Base-by-base conservation (phyloP, 202 grass and related monocot genomes). In the Carex sylvatica region DNA sequence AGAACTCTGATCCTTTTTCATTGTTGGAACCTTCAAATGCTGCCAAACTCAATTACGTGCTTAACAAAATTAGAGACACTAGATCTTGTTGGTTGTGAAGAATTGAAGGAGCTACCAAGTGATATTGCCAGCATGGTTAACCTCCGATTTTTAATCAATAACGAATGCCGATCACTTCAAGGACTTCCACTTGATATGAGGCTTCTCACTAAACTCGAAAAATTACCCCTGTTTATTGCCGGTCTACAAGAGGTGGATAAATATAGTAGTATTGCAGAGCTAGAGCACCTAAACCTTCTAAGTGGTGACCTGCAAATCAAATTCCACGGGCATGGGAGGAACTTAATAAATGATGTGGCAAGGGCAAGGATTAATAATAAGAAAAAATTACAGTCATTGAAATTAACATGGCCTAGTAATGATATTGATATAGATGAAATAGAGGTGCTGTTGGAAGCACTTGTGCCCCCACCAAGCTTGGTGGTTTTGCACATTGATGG, bases 1-100 rank as follows among this genome's bases (percentile, higher is more conserved):
- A 89, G 83, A 73, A 78, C 63, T 74, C 44, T 93, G 38, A 84
- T 86, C 73, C 83, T 93, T 82, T 93, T 84, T 36, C 86, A 93
- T 18, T 93, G 88, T 85, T 93, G 88, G 86, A 84, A 80, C 82
- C 88, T 93, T 38, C 52, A 52, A 47, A 51, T 14, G 12, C 64
- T 93, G n/a, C 88, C 91, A 19, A 80, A 90, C 4, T 93, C 91
- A 16, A 73, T 93, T 82, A 80, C 61, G 12, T 76, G 67, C 40
- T 81, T 93, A 10, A 12, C 61, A 65, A 88, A 86, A 86, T 46
- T 93, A 38, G 88, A 90, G 72, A 83, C 24, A 47, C 63, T 93
- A 16, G 80, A 86, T 82, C 19, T 93, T 18, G 70, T 60, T 54
- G 88, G 91, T 14, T 93, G 88, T 69, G 83, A 79, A 70, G 3